These are phyloP conservation scores for Psidium friedrichsthalianum DNA, from an alignment of 345 rosid species.

Conservation along the genomic window DNA sequence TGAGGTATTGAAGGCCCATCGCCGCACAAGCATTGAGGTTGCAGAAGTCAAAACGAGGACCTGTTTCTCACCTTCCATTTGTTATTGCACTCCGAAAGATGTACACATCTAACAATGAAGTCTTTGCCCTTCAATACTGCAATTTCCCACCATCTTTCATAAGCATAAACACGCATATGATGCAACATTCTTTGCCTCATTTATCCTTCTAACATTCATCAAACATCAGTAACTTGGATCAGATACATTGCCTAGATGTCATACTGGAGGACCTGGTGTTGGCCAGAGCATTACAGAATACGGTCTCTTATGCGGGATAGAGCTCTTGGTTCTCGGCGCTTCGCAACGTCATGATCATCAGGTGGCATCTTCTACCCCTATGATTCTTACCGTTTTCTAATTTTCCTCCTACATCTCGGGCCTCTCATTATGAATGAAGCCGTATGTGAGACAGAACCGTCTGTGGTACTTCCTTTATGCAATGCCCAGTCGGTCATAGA, in stretches of 20 bases:
- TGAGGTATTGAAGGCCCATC: not conserved
- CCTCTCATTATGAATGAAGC: not conserved
- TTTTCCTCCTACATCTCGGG: not conserved
- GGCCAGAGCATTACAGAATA: constrained; percentile 65
- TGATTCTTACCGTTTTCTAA: not conserved
- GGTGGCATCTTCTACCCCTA: constrained; percentile 18
- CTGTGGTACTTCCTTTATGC: not conserved
- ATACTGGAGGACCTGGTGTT: constrained; percentile 59
- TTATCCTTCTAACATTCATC: not conserved
- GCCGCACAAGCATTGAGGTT: constrained; percentile 18
- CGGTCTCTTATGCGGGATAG: constrained; percentile 55
- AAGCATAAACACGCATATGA: not conserved
- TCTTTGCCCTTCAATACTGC: not conserved
- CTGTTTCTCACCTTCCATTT: constrained; percentile 76
- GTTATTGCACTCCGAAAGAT: constrained; percentile 74
- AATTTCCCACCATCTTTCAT: not conserved
- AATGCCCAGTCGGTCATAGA: not conserved
- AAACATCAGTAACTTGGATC: not conserved
- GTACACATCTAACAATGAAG: constrained; percentile 16
- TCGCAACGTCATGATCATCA: constrained; percentile 60
- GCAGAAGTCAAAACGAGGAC: constrained; percentile 38
- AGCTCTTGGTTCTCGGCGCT: constrained; percentile 72
- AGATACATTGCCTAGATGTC: constrained; percentile 64
- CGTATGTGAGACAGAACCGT: not conserved
- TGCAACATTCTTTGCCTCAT: not conserved